These are phyloP conservation scores for Claviceps sorghi DNA, from an alignment of 2,329 filamentous ascomycete species.

Conservation along the genomic window DNA sequence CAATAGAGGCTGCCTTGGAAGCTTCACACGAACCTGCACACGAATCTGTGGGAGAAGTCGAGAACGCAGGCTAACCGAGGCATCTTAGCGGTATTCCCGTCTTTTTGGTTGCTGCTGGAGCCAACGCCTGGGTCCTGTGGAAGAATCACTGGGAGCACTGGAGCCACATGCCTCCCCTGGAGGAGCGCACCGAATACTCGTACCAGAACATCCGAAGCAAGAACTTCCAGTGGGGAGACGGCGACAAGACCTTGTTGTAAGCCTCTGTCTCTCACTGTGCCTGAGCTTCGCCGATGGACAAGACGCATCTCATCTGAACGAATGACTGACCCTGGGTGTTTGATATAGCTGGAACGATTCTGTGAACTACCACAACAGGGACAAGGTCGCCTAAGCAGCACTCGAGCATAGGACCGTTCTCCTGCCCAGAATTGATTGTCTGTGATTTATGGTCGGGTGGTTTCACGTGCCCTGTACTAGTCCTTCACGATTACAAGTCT, in stretches of 20 bases:
- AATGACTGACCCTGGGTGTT: not conserved
- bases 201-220: constrained; percentile 97
- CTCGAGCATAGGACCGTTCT: not conserved
- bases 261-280: constrained; percentile 1
- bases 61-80: not conserved
- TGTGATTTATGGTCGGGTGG: not conserved
- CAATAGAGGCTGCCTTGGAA: not conserved
- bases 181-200: constrained; percentile 84
- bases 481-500: not conserved
- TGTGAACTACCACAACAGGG: constrained; percentile 96
- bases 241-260: constrained; percentile 60
- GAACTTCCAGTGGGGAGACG: constrained; percentile 91
- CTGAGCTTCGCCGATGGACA: not conserved
- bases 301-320: not conserved
- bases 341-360: constrained; percentile 68
- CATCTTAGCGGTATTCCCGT: constrained; percentile 56
- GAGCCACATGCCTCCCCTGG: constrained; percentile 67
- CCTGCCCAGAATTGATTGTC: not conserved
- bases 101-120: constrained; percentile 50
- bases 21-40: not conserved
- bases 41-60: not conserved
- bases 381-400: constrained; percentile 43
- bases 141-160: constrained; percentile 96
- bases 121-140: constrained; percentile 88
- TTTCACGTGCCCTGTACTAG: not conserved